Evolutionary conservation across 1,284 basidiomycete species (phyloP), one percentile per base, ranked within the genome.

Genomic region (Microbotryomycetes sp.): DNA sequence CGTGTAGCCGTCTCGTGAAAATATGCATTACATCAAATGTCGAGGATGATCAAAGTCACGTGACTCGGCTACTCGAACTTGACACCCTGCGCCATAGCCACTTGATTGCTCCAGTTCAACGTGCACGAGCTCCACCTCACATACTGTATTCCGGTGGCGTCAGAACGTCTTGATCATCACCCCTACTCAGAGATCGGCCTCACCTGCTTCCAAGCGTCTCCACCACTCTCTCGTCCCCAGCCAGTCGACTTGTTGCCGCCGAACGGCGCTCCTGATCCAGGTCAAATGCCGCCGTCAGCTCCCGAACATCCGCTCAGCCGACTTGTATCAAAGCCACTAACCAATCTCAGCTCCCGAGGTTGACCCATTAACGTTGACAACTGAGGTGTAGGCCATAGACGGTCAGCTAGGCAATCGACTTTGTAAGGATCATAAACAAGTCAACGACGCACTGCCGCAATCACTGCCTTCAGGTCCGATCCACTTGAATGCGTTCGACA

Each of bases 141-240:
- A 62, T 76, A 76, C 64, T 69, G 61, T 56, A 62, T n/a, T n/a
- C n/a, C n/a, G n/a, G n/a, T 30, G 30, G 13, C n/a, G 53, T 56
- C 3, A 24, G 24, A 57, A 52, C 21, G 3, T 29, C n/a, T n/a
- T n/a, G n/a, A n/a, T n/a, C n/a, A n/a, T n/a, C n/a, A n/a, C n/a
- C n/a, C n/a, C n/a, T n/a, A n/a, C n/a, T n/a, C n/a, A n/a, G n/a
- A n/a, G n/a, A n/a, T n/a, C n/a, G n/a, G 50, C 56, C 65, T 87
- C 88, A 89, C 61, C 88, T 94, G 89, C 76, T 93, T 93, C 92
- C 92, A 97, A 26, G 92, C 88, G 76, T 97, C 92, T 51, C 92
- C 92, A 35, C 92, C 92, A 16, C 89, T 91, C 78, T 97, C 92
- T 59, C 92, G 83, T n/a, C 93, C 93, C 91, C 90, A 91, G 61